Evolutionary conservation across 345 rosid genomes (phyloP), one percentile per base, ranked within the genome.

Genomic region (Geranium rotundifolium): DNA sequence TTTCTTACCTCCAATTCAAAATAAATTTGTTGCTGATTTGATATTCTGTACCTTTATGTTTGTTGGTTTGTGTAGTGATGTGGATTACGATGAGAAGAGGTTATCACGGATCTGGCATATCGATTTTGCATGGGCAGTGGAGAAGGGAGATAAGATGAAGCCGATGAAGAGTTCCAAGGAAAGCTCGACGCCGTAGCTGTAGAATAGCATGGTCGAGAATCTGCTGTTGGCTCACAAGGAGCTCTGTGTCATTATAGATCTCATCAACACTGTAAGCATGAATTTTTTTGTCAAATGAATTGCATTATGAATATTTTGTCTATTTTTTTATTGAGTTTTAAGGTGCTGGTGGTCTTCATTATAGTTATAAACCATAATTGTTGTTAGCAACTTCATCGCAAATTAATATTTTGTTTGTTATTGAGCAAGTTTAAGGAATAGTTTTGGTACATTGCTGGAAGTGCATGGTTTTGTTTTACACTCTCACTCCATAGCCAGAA

Each of bases 131-230:
- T 89, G 95, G 98, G 98, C 96, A 1, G 71, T 89, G 65, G 93
- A 89, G 77, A 84, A 80, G 58, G 85, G 89, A 60, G 88, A 82
- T 4, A 86, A 81, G 67, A 75, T 81, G 82, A 82, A 79, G 79
- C 70, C 78, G 78, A 84, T 82, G 81, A 85, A 82, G 75, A 79
- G 77, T 60, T 70, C 78, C 0, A 89, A 83, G 57, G 93, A 85
- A 68, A 78, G 79, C 71, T 16, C 83, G 16, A 66, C 84, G 20
- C 81, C 84, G 0, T 89, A 75, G 87, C 83, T 77, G 55, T 92
- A 93, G 96, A 86, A 89, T 70, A 77, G 85, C 75, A 87, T 89
- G 97, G 85, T 84, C 34, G 95, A 92, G 85, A 92, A 92, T 67
- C 74, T 92, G 83, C 87, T 78, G 64, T 72, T 86, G 71, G 99